phyloP scores from a whole-genome alignment of 345 rosid species.

The Citrus medica region DNA sequence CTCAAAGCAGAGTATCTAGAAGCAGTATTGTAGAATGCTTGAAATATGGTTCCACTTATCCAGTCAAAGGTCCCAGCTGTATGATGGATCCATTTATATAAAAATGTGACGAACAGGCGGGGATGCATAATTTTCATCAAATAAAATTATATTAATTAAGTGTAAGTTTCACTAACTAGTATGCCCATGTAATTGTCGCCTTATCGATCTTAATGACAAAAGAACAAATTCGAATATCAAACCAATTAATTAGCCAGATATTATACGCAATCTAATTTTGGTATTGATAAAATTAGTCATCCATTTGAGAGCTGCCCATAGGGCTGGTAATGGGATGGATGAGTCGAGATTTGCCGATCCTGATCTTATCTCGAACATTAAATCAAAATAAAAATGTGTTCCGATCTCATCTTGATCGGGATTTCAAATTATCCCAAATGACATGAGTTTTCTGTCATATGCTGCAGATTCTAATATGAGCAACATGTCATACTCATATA shows the following conservation, averaged over 20 bases:
- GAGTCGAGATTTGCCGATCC: rapidly evolving
- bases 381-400: no score
- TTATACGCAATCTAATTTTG: neutral
- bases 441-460: rapidly evolving
- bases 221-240: neutral
- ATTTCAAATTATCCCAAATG: rapidly evolving
- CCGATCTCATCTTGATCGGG: rapidly evolving
- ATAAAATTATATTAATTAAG: neutral
- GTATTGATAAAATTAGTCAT: neutral
- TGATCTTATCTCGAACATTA: rapidly evolving
- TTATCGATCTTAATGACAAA: neutral
- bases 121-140: neutral
- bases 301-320: neutral
- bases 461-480: rapidly evolving
- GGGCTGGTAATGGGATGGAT: no score
- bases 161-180: neutral
- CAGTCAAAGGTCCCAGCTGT: neutral
- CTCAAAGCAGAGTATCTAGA: neutral
- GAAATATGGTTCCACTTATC: neutral
- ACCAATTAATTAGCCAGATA: neutral
- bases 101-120: neutral
- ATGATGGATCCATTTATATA: neutral
- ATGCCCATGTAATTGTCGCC: neutral
- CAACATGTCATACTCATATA: no score
- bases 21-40: neutral